Percentiles rank a stretch among this genome's conserved stretches.
These are phyloP conservation scores for Pueraria montana DNA, from an alignment of 306 rosid species.

Conservation along the genomic window DNA sequence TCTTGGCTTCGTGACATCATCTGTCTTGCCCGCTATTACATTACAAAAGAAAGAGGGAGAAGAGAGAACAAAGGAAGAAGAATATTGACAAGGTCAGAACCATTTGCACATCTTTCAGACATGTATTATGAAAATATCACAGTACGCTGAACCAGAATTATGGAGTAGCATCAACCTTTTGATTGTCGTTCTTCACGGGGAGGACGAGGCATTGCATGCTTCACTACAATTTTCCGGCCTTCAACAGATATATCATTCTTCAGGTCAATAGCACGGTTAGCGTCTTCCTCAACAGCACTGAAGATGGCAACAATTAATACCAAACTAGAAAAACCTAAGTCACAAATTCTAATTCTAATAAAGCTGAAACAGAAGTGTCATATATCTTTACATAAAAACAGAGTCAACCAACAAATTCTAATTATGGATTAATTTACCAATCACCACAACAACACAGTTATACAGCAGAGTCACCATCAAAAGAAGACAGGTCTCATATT, in stretches of 20 bases:
- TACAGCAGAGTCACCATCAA: neutral
- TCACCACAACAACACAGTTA: constrained; percentile 18
- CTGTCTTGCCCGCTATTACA: constrained; percentile 51
- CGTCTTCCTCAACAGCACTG: constrained; percentile 91
- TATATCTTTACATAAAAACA: neutral
- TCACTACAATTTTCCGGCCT: constrained; percentile 81
- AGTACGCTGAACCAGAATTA: constrained; percentile 31
- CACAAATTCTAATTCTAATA: constrained; percentile 33
- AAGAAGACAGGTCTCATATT: constrained; percentile 5
- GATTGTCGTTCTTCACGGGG: constrained; percentile 71
- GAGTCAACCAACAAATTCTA: constrained; percentile 14
- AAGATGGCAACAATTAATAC: constrained; percentile 45
- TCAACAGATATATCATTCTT: constrained; percentile 79
- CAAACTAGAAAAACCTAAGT: constrained; percentile 19
- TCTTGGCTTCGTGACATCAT: constrained; percentile 50
- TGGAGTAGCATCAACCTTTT: constrained; percentile 69
- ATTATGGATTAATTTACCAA: constrained; percentile 15
- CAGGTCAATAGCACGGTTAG: constrained; percentile 82
- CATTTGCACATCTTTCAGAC: constrained; percentile 37
- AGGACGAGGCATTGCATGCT: constrained; percentile 92
- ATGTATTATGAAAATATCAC: constrained; percentile 10
- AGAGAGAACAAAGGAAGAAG: constrained; percentile 6
- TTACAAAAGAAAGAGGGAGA: constrained; percentile 24
- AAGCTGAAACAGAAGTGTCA: neutral
- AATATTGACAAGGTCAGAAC: neutral